phyloP scores from a whole-genome alignment of 805 yeast genomes.

The Pichia deserticola region DNA sequence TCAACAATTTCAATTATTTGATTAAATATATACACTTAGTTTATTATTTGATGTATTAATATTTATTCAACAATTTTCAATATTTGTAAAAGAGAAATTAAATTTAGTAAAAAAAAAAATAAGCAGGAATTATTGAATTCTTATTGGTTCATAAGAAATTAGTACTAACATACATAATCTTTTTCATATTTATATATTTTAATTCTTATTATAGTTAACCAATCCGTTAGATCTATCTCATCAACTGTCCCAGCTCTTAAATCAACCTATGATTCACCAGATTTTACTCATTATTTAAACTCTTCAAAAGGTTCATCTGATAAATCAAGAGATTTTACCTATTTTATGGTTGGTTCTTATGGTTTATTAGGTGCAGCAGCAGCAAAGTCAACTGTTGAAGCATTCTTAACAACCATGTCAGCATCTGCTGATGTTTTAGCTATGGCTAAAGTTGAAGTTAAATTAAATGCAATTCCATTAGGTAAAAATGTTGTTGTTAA shows the following conservation, averaged over 20 bases:
- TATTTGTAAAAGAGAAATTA: neutral
- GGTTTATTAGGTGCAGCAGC: conserved; percentile 89
- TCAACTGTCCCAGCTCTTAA: conserved; percentile 46
- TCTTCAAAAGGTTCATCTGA: conserved; percentile 57
- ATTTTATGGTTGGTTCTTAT: conserved; percentile 96
- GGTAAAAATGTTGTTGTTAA: conserved; percentile 97
- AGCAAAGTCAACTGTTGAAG: conserved; percentile 92
- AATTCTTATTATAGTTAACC: neutral
- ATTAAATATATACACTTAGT: too few relatives aligned
- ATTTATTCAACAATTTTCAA: too few relatives aligned
- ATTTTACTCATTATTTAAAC: conserved; percentile 74
- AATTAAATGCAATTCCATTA: conserved; percentile 85
- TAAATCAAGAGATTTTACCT: conserved; percentile 77
- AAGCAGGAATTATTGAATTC: conserved; percentile 1
- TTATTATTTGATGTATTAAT: too few relatives aligned
- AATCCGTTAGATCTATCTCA: conserved; percentile 40
- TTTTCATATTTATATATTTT: neutral
- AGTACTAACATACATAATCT: conserved; percentile 10
- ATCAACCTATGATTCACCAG: conserved; percentile 86
- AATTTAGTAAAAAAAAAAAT: neutral
- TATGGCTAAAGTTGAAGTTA: conserved; percentile 98
- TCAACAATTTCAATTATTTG: too few relatives aligned
- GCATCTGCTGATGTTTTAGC: conserved; percentile 99
- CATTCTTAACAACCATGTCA: conserved; percentile 86
- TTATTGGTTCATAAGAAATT: neutral